Percentiles rank a stretch among this genome's conserved stretches.
Conservation (phyloP, 2,329 filamentous ascomycete species). For the Alternaria angustiovoidea region DNA sequence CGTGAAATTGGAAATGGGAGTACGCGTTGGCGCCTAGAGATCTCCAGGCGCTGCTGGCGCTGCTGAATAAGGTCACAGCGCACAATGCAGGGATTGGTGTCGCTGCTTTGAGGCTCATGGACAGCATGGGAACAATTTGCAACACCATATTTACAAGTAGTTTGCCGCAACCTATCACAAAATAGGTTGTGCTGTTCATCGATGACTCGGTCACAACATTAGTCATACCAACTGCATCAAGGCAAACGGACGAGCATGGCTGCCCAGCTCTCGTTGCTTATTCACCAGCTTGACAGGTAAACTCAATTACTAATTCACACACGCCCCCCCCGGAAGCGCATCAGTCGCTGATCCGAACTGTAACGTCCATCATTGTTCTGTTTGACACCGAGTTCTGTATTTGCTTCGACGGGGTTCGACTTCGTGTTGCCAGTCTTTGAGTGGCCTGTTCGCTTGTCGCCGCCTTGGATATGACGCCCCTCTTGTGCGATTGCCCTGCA, state of each 20-base stretch:
- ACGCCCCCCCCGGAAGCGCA: slow-evolving; percentile 12
- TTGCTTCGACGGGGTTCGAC: slow-evolving; percentile 8
- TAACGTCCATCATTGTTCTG: slow-evolving; percentile 13
- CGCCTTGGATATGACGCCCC: slow-evolving; percentile 6
- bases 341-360: slow-evolving; percentile 7
- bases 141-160: neutral
- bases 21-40: neutral
- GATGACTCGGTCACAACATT: neutral
- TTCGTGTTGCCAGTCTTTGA: slow-evolving; percentile 2
- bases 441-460: slow-evolving; percentile 13
- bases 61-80: neutral
- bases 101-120: neutral
- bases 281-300: slow-evolving; percentile 6
- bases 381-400: neutral
- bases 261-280: slow-evolving; percentile 13
- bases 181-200: neutral
- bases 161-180: neutral
- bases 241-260: neutral
- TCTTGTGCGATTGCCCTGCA: slow-evolving; percentile 11
- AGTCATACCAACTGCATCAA: neutral
- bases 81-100: neutral
- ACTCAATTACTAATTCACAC: slow-evolving; percentile 21
- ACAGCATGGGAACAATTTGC: neutral
- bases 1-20: neutral
- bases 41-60: neutral